Percentiles rank a stretch among this genome's conserved stretches.
These are phyloP conservation scores for Colletotrichum acutatum DNA, from an alignment of 2,329 filamentous ascomycete species.

Conservation along the genomic window DNA sequence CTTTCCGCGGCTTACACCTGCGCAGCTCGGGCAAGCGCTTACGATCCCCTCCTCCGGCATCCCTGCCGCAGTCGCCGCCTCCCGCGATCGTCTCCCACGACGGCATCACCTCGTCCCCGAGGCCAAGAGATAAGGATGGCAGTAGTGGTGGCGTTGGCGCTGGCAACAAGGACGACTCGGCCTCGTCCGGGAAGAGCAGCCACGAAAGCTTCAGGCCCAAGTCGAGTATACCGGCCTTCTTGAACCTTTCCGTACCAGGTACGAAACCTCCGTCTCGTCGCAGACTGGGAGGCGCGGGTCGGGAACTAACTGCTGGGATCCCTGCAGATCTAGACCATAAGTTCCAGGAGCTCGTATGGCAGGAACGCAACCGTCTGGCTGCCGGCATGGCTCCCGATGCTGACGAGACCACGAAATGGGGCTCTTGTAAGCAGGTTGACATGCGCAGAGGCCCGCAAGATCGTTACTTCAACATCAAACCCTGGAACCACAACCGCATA, in stretches of 20 bases:
- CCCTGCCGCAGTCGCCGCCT: conserved; percentile 37
- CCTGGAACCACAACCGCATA: conserved; percentile 88
- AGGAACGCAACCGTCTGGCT: conserved; percentile 60
- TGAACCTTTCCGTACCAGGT: conserved; percentile 51
- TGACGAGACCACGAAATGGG: conserved; percentile 47
- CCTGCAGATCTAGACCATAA: conserved; percentile 43
- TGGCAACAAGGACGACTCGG: conserved; percentile 13
- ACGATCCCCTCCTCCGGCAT: conserved; percentile 51
- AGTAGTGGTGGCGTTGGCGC: conserved; percentile 5
- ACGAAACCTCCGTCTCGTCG: conserved; percentile 31
- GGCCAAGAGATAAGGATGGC: conserved; percentile 10
- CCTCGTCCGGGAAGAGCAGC: conserved; percentile 9
- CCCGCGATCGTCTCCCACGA: conserved; percentile 50
- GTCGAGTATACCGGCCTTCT: conserved; percentile 51
- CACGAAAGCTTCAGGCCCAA: conserved; percentile 11
- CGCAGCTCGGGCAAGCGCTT: conserved; percentile 59
- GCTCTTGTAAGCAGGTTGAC: conserved; percentile 47
- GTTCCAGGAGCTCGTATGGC: conserved; percentile 65
- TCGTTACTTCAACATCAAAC: conserved; percentile 89
- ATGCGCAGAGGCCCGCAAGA: conserved; percentile 64
- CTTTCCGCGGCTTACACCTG: conserved; percentile 58
- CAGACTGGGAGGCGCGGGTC: conserved; percentile 18
- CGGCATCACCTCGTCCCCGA: conserved; percentile 41
- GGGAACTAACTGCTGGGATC: conserved; percentile 21
- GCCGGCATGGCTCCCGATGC: conserved; percentile 51